Conservation (phyloP, 164 flowering plant species). For the Aristolochia californica region DNA sequence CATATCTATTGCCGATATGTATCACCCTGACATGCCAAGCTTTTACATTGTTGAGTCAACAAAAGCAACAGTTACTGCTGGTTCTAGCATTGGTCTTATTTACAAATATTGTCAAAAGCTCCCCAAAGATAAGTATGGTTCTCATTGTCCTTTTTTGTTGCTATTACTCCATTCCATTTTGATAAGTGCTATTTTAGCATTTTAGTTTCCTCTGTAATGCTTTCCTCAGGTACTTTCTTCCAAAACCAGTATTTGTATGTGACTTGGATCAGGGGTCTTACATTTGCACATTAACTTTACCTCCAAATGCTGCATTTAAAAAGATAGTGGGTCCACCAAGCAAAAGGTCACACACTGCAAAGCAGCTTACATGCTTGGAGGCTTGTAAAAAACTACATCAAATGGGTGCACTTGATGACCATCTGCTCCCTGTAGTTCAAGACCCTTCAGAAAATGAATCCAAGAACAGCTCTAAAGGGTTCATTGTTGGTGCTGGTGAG, state of each 20-base stretch:
- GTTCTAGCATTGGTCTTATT: constrained; percentile 59
- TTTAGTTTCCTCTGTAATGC: not conserved
- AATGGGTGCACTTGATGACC: constrained; percentile 67
- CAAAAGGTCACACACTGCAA: constrained; percentile 34
- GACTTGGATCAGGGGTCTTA: constrained; percentile 22
- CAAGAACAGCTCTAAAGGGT: constrained; percentile 16
- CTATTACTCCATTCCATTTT: not conserved
- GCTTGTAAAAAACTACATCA: constrained; percentile 74
- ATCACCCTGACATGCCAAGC: constrained; percentile 18
- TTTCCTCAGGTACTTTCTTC: constrained; percentile 40
- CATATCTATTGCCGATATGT: constrained; percentile 20
- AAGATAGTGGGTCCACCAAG: constrained; percentile 44
- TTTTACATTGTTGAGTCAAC: constrained; percentile 52
- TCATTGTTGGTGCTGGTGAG: constrained; percentile 59
- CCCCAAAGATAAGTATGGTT: constrained; percentile 57
- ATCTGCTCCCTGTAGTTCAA: constrained; percentile 51
- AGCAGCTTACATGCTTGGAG: constrained; percentile 78
- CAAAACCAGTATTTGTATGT: constrained; percentile 46
- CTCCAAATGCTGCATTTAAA: constrained; percentile 64
- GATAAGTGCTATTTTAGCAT: not conserved
- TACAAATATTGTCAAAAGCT: constrained; percentile 63
- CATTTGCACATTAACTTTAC: constrained; percentile 47
- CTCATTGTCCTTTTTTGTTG: not conserved
- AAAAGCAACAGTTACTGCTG: constrained; percentile 61
- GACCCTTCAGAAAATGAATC: constrained; percentile 16